phyloP scores from a whole-genome alignment of 495 filamentous ascomycete genomes.

The Letharia columbiana region DNA sequence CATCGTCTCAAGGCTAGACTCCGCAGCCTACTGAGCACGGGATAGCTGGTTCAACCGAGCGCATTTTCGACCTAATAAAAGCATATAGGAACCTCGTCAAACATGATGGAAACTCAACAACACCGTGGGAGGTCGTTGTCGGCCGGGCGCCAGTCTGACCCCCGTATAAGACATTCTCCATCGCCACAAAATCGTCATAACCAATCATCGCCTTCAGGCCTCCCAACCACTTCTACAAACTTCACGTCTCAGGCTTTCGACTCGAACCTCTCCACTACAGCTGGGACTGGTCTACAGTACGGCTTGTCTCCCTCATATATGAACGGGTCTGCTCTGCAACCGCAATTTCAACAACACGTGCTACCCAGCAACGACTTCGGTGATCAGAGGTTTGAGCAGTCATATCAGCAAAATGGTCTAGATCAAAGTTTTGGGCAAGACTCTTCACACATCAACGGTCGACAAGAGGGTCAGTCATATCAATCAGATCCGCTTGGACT shows the following conservation, averaged over 20 bases:
- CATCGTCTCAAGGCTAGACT: constrained; percentile 8
- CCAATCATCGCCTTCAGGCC: constrained; percentile 14
- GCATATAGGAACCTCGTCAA: constrained; percentile 6
- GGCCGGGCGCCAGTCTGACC: constrained; percentile 22
- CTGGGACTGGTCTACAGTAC: constrained; percentile 18
- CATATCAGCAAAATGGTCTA: constrained; percentile 22
- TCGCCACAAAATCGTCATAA: constrained; percentile 25
- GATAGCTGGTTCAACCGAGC: constrained; percentile 16
- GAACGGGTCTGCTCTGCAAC: constrained; percentile 18
- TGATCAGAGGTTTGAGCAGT: constrained; percentile 16
- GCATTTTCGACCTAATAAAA: constrained; percentile 16
- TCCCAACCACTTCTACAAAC: constrained; percentile 15
- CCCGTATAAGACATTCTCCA: constrained; percentile 26
- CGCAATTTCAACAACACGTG: constrained; percentile 19
- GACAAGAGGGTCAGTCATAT: constrained; percentile 18
- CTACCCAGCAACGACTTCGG: constrained; percentile 22
- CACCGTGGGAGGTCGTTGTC: constrained; percentile 26
- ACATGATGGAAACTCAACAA: constrained; percentile 22
- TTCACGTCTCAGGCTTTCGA: constrained; percentile 22
- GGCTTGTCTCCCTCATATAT: constrained; percentile 21
- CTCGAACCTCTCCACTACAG: constrained; percentile 15
- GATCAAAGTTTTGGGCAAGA: constrained; percentile 16
- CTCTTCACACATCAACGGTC: constrained; percentile 13
- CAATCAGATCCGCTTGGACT: constrained; percentile 19
- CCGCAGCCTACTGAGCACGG: constrained; percentile 21